Evolutionary conservation across 495 filamentous ascomycete genomes (phyloP).

Genomic region (Mytilinidion resinicola): DNA sequence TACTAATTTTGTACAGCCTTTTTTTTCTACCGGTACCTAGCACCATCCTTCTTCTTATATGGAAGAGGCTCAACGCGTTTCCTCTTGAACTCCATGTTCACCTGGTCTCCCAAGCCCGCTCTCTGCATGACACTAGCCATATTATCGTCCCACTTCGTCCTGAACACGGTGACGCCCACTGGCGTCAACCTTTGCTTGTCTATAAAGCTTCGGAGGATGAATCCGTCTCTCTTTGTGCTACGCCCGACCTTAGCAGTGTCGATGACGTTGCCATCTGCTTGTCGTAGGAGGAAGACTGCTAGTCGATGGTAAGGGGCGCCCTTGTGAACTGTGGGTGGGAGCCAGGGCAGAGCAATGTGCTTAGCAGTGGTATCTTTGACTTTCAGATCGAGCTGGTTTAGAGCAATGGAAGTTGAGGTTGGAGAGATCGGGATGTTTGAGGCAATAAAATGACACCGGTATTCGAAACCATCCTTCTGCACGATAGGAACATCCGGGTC

Average conservation of each 20-base stretch:
- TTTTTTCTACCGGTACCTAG: conserved; percentile 28
- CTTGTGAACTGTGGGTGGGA: conserved; percentile 80
- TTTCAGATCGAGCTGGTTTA: conserved; percentile 47
- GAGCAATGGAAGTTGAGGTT: conserved; percentile 45
- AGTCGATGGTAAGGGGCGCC: conserved; percentile 88
- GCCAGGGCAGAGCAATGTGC: conserved; percentile 61
- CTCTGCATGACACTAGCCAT: conserved; percentile 80
- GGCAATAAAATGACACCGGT: conserved; percentile 80
- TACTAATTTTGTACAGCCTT: background rate
- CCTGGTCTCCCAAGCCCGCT: conserved; percentile 64
- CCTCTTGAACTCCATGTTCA: conserved; percentile 73
- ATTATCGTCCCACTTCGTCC: conserved; percentile 79
- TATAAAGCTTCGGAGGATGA: conserved; percentile 65
- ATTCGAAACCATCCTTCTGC: conserved; percentile 68
- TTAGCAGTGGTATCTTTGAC: conserved; percentile 19
- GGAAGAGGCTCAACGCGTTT: conserved; percentile 54
- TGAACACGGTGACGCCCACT: conserved; percentile 81
- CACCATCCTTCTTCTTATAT: conserved; percentile 36
- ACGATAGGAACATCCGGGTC: conserved; percentile 85
- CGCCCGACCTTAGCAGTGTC: conserved; percentile 55
- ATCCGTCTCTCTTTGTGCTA: conserved; percentile 53
- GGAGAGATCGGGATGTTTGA: conserved; percentile 57
- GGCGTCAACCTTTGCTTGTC: conserved; percentile 60
- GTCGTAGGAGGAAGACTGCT: conserved; percentile 74
- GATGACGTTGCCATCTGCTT: conserved; percentile 54